Evolutionary conservation across 192 early-diverging fungal species (phyloP), one percentile per base, ranked within the genome.

Genomic region (Jimgerdemannia flammicorona): DNA sequence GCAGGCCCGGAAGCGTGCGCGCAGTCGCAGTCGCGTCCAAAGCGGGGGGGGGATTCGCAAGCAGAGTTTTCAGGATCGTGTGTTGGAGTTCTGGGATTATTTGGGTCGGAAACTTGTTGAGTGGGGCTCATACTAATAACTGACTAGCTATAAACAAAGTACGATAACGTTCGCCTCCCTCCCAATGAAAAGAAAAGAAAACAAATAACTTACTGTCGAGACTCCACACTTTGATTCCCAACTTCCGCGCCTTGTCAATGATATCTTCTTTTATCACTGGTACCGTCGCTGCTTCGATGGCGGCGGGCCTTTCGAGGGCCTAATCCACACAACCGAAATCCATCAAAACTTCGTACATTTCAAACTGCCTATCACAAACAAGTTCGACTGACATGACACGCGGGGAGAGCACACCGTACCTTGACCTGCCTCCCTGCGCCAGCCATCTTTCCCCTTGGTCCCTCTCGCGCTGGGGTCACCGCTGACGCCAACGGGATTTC

Each of bases 191-290:
- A 29, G 29, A 29, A 29, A 29, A 29, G 29, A 29, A 29, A 29
- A 29, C 29, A 29, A 29, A 29, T 11, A n/a, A 70, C 64, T 77
- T 78, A 78, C 77, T 64, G 11, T 65, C 63, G 3, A 74, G 19
- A 59, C 77, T 74, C 77, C 77, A 78, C 3, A 73, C 64, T 70
- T 69, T 44, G 8, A 75, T 66, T 54, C 71, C 71, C 49, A 75
- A 63, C n/a, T 40, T 18, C 10, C 40, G 63, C 44, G 69, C 70
- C 41, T 71, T 71, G 39, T 79, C 78, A 9, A 79, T 69, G 67
- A 79, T 66, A 4, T 70, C 67, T 14, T 79, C 72, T 54, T 79
- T 59, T 4, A 14, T 63, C 69, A 14, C 70, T 4, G 59, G 18
- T 19, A 14, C 3, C 59, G 73, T n/a, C 9, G 11, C 42, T 75